phyloP scores from a whole-genome alignment of 1,284 basidiomycete species.

The Inonotus hispidus region DNA sequence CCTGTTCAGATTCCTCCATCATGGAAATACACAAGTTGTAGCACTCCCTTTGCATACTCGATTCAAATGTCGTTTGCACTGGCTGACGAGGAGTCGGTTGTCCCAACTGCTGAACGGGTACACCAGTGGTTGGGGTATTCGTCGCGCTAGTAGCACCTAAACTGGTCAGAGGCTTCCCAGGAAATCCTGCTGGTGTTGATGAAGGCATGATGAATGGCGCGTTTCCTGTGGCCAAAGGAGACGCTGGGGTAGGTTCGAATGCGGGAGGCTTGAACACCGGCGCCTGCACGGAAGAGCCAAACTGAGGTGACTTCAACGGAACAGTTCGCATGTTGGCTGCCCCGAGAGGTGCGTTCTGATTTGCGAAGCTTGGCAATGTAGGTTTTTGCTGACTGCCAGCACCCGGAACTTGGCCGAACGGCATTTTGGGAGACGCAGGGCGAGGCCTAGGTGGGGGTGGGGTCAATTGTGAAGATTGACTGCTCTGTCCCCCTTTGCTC shows the following conservation, averaged over 20 bases:
- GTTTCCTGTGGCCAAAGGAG: not conserved
- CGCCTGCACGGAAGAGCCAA: not conserved
- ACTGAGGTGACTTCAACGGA: not conserved
- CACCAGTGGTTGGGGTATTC: not conserved
- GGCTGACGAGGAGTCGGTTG: not conserved
- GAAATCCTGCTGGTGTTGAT: not conserved
- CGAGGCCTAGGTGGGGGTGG: constrained; percentile 24
- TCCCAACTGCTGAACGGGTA: not conserved
- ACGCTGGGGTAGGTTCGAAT: constrained; percentile 1
- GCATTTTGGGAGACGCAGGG: constrained; percentile 33
- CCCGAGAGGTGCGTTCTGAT: not conserved
- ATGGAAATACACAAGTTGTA: constrained; percentile 14
- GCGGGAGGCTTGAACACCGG: constrained; percentile 16
- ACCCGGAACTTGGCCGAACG: constrained; percentile 25
- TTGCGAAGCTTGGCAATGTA: not conserved
- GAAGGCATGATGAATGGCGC: constrained; percentile 16
- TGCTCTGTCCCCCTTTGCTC: constrained; percentile 22
- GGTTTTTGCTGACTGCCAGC: constrained; percentile 6
- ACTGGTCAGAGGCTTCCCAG: not conserved
- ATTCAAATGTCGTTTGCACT: constrained; percentile 16
- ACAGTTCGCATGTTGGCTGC: not conserved
- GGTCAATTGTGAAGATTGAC: constrained; percentile 15
- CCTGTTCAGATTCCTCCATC: constrained; percentile 17
- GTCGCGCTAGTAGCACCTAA: not conserved
- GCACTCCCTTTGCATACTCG: constrained; percentile 20